Conservation (phyloP, 2,329 filamentous ascomycete genomes). For the Claviceps arundinis region DNA sequence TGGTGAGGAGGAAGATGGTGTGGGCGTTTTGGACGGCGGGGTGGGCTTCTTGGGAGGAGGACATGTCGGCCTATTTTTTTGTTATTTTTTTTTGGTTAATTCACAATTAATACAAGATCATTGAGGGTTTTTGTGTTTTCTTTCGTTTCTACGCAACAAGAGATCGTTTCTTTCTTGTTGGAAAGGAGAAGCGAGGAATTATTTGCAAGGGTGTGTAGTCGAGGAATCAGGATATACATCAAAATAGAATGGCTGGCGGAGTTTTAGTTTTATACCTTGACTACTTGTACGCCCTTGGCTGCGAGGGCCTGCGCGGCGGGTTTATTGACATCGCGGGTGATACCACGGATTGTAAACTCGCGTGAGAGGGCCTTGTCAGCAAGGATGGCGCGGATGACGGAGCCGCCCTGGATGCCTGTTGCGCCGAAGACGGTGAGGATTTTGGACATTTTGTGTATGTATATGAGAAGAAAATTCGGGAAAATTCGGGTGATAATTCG, state of each 20-base stretch:
- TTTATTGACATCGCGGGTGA: slow-evolving; percentile 32
- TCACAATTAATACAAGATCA: too few species aligned
- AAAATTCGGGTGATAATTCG: background rate
- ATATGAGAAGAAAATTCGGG: background rate
- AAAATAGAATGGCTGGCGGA: too few species aligned
- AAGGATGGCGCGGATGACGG: slow-evolving; percentile 31
- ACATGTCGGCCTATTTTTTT: slow-evolving; percentile 25
- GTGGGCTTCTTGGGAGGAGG: slow-evolving; percentile 19
- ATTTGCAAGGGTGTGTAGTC: too few species aligned
- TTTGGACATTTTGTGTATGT: slow-evolving; percentile 20
- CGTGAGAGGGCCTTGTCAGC: slow-evolving; percentile 30
- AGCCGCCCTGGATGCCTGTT: slow-evolving; percentile 36
- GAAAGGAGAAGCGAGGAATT: too few species aligned
- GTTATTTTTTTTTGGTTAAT: too few species aligned
- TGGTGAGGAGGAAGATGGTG: slow-evolving; percentile 29
- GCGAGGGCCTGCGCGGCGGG: slow-evolving; percentile 24
- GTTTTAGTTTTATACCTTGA: slow-evolving; percentile 9
- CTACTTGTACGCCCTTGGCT: slow-evolving; percentile 28
- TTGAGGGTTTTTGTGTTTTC: too few species aligned
- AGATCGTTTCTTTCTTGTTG: background rate
- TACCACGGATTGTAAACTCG: slow-evolving; percentile 30
- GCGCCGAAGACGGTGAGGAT: slow-evolving; percentile 32
- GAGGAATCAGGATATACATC: too few species aligned
- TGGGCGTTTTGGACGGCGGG: slow-evolving; percentile 27
- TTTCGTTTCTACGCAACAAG: background rate